A percentile compares a stretch with the other conserved stretches of the same genome.
These are phyloP conservation scores for Candida sithepensis DNA, from an alignment of 805 yeast genomes.

Conservation along the genomic window DNA sequence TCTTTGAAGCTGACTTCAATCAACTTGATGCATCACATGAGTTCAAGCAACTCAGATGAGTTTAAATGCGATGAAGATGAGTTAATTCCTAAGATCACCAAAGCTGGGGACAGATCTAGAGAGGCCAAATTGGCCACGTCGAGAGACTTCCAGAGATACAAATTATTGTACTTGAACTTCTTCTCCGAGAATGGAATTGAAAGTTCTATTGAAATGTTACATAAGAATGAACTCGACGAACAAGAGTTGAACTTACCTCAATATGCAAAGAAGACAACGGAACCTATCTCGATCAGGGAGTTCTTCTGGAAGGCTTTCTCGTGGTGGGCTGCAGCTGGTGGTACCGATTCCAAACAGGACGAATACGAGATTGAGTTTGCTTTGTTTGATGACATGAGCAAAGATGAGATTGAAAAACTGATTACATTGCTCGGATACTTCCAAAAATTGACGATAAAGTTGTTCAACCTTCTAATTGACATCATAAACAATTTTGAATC, in stretches of 20 bases:
- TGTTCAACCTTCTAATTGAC: conserved; percentile 37
- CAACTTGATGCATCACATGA: conserved; percentile 1
- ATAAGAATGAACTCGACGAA: conserved; percentile 9
- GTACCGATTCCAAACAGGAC: conserved; percentile 38
- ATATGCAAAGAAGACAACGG: conserved; percentile 29
- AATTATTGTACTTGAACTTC: conserved; percentile 23
- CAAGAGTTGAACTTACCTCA: conserved; percentile 14
- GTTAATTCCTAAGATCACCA: conserved; percentile 17
- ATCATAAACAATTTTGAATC: conserved; percentile 32
- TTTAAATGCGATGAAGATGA: conserved; percentile 9
- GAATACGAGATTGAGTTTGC: conserved; percentile 37
- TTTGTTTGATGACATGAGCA: conserved; percentile 19
- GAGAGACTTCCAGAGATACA: conserved; percentile 36
- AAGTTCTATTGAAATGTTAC: background rate
- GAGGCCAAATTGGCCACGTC: conserved; percentile 29
- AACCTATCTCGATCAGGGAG: conserved; percentile 52
- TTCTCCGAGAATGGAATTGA: conserved; percentile 4
- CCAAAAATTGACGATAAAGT: conserved; percentile 43
- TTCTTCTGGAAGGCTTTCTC: conserved; percentile 65
- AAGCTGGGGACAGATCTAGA: conserved; percentile 8
- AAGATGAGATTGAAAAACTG: conserved; percentile 23
- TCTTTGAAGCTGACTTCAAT: conserved; percentile 28
- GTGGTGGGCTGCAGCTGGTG: conserved; percentile 91
- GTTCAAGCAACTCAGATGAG: background rate
- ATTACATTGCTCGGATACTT: conserved; percentile 45